phyloP scores from a whole-genome alignment of 2,329 filamentous ascomycete species.

The Fusarium chuoi region DNA sequence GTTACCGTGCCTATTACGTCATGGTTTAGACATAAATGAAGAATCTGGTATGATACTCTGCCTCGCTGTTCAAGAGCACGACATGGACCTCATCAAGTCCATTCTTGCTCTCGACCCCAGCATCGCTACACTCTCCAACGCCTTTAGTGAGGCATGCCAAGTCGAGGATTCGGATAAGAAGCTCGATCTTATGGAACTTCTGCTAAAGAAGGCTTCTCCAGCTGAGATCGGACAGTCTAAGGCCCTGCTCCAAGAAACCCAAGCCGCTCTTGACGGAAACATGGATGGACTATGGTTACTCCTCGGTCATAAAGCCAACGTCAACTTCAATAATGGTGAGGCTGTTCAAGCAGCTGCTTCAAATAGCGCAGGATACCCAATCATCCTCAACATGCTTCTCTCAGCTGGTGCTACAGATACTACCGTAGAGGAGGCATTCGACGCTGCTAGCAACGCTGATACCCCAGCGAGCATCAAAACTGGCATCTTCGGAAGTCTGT shows the following conservation, averaged over 20 bases:
- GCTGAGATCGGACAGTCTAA: constrained; percentile 15
- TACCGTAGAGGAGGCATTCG: constrained; percentile 5
- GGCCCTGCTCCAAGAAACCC: not conserved
- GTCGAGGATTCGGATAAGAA: not conserved
- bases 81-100: not conserved
- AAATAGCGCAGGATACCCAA: not conserved
- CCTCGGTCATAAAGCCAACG: constrained; percentile 3
- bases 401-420: not conserved
- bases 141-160: not conserved
- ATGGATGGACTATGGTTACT: not conserved
- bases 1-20: not conserved
- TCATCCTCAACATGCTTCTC: constrained; percentile 6
- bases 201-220: not conserved
- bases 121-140: not conserved
- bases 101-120: not conserved
- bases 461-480: not conserved
- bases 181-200: not conserved
- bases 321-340: constrained; percentile 7
- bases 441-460: not conserved
- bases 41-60: not conserved
- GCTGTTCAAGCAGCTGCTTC: constrained; percentile 7
- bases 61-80: not conserved
- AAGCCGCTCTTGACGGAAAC: not conserved
- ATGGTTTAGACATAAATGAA: not conserved
- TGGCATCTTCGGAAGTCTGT: not conserved